Base-by-base conservation (phyloP, 2,329 filamentous ascomycete genomes). In the Colletotrichum spinosum region DNA sequence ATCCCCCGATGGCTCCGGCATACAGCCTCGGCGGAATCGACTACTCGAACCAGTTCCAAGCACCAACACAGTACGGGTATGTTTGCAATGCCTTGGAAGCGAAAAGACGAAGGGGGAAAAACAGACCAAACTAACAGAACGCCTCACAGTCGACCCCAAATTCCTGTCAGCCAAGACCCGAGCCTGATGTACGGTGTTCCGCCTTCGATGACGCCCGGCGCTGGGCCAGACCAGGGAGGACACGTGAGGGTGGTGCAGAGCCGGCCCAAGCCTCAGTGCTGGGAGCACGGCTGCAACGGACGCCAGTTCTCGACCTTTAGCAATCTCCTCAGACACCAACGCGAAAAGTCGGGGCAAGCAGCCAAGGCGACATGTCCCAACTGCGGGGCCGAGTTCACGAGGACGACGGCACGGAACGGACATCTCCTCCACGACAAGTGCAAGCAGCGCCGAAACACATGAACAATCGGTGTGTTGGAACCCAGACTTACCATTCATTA, bases 271-370 rank as follows among this genome's bases (percentile, higher is more conserved):
- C 94, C 94, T 50, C 93, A 97, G 76, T 97, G 95, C 78, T 98
- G 93, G 92, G 95, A 97, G 67, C 95, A 98, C 74, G 95, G 94
- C 10, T 98, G 95, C 83, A 97, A 97, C 73, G 95, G 95, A 17
- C 90, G 94, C 37, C 92, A 97, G 73, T 98, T 98, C 75, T 97
- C 93, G 15, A 97, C 95, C 4, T 97, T 97, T 76, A 97, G 94
- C 86, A 97, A 97, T 75, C 86, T 97, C 4, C 83, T 97, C 42
- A 87, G 95, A 68, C 95, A 98, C 76, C 94, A 97, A 78, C 88
- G 95, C 48, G 95, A 98, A 78, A 97, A 97, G 77, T 97, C 93
- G 0, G 95, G 95, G 34, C 94, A 94, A 56, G 93, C 94, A 10
- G 85, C 92, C 37, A 97, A 97, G 80, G 93, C 93, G 3, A 90